Base-by-base conservation (phyloP, 202 grass and related monocot genomes). In the Carex sylvatica region DNA sequence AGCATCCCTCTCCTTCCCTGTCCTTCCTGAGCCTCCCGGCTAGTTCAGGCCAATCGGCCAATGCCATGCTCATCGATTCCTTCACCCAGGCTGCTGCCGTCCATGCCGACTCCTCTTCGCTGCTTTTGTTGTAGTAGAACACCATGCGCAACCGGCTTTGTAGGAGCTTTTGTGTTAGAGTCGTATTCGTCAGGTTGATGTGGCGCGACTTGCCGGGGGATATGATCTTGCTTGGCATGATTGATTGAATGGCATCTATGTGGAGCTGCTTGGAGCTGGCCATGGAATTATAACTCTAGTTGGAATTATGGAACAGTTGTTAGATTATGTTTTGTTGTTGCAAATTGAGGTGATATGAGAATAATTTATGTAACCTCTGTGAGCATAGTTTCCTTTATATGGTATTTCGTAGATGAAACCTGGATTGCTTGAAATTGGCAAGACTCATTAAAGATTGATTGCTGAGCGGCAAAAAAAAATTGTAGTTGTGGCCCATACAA, bases 171-270 rank as follows among this genome's bases (percentile, higher is more conserved):
- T 78, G 47, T 0, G 82, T 28, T 63, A 85, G 81, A 69, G 84
- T 65, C 0, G 82, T 64, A 38, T 83, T 46, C 1, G 88, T 5
- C 5, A 88, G 80, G 59, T 73, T 22, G 33, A 94, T 81, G 53
- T 79, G 84, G 4, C 92, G 89, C 20, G 87, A 76, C 30, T 38
- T 84, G n/a, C 88, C 89, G 0, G 92, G 87, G 36, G 20, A 15
- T 4, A 82, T 75, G 20, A 87, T 13, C 44, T 79, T 82, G 23
- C 82, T 88, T 67, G 92, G 95, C 23, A 88, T 19, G 59, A 86
- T 89, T n/a, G 92, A 93, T 85, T 93, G 95, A 26, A 89, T 42
- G 1, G 67, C 86, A 60, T 98, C 95, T 70, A 91, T 81, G 86
- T 95, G 90, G 42, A 98, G 69, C 20, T 91, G 55, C 18, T 85